These are phyloP conservation scores for Sporopachydermia lactativora DNA, from an alignment of 805 yeast genomes.

Conservation along the genomic window DNA sequence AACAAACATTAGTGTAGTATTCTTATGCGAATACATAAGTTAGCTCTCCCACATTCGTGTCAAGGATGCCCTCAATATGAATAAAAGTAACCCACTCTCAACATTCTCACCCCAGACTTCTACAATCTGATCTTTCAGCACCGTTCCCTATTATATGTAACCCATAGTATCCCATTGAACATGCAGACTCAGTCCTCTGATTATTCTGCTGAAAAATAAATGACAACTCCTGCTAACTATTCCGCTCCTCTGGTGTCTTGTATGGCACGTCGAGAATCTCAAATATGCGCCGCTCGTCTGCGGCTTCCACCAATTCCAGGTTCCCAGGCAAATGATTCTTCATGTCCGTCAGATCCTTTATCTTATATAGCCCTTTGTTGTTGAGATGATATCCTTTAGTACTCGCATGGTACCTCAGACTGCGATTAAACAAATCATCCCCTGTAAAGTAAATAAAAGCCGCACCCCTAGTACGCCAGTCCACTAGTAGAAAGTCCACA, in stretches of 20 bases:
- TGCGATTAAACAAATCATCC: conserved; percentile 35
- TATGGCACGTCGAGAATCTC: conserved; percentile 26
- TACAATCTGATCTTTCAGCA: no score
- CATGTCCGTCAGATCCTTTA: background rate
- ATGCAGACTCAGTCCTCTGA: no score
- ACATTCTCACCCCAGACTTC: no score
- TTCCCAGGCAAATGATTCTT: background rate
- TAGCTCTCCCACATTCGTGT: no score
- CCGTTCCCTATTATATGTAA: no score
- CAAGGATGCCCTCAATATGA: no score
- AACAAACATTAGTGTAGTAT: no score
- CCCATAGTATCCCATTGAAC: no score
- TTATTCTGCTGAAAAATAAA: no score
- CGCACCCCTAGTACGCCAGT: conserved; percentile 32
- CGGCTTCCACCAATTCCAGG: conserved; percentile 26
- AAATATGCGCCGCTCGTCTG: conserved; percentile 31
- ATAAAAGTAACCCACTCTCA: no score
- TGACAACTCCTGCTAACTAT: conserved; percentile 12
- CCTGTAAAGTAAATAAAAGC: conserved; percentile 41
- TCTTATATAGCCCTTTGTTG: conserved; percentile 28
- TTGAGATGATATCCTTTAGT: conserved; percentile 25
- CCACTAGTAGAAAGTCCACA: conserved; percentile 35
- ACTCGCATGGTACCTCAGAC: conserved; percentile 28
- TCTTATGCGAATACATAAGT: no score
- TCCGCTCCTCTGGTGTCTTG: conserved; percentile 21